Base-by-base conservation (phyloP, 805 yeast species). In the Candida pini region DNA sequence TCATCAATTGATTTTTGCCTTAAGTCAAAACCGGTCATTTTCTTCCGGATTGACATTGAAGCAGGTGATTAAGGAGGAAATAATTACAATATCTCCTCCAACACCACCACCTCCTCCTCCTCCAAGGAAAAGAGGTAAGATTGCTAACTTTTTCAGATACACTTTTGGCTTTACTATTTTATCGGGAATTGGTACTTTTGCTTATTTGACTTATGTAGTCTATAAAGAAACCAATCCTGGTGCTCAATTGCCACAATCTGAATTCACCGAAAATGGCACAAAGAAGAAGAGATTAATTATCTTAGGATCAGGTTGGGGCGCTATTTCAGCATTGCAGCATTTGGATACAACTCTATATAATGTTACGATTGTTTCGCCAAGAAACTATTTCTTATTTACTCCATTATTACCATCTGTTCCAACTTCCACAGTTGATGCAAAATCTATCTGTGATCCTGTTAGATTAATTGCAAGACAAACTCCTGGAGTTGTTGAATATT, bases 321-420 rank as follows among this genome's bases (percentile, higher is more conserved):
- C 94, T 9, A 80, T 87, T 35, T 78, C 95, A 6, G 64, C 86
- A 43, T 69, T 89, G 63, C 85, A 86, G 65, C 74, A 78, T 55
- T 68, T 89, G 57, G 96, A 89, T 61, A 81, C 96, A 28, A 67
- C 88, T 30, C 68, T 79, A 58, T 89, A 87, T 65, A 86, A 89
- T 58, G 96, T 89, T 31, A 78, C 86, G 33, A 78, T 89, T 36
- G 81, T 89, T 30, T 85, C 95, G 27, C 96, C 97, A 40, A 77
- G 96, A 66, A 88, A 88, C 71, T 89, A 86, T 71, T 87, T 88
- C 65, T 69, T 89, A 53, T 89, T 89, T 73, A 89, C 97, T 35
- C 96, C 97, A n/a, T 68, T 89, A 58, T 71, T 89, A 50, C 96
- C 97, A 28, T 83, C 95, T 18, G 83, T 89, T 47, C 94, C 96